Evolutionary conservation across 2,329 filamentous ascomycete species (phyloP).

Genomic region (Venturia asperata): DNA sequence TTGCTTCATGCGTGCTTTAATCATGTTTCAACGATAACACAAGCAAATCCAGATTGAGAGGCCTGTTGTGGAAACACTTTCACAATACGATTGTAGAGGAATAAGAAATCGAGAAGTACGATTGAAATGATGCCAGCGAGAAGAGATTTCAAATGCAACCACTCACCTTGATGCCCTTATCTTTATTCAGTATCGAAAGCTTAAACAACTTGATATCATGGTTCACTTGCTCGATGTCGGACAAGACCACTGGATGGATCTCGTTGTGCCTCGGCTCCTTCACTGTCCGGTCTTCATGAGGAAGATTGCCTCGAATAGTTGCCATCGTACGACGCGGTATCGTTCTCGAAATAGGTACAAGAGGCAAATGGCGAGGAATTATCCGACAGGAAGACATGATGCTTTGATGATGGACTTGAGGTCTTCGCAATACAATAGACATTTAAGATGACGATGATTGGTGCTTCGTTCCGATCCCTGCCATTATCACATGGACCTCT

Average conservation of each 20-base stretch:
- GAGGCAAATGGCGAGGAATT: neutral
- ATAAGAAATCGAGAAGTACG: neutral
- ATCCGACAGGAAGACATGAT: neutral
- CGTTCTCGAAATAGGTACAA: neutral
- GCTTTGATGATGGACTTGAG: neutral
- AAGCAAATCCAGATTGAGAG: no score
- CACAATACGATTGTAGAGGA: no score
- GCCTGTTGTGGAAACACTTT: no score
- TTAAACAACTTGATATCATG: conserved; percentile 60
- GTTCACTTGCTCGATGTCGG: conserved; percentile 58
- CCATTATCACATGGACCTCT: conserved; percentile 5
- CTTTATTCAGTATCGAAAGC: conserved; percentile 49
- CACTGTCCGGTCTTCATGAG: conserved; percentile 66
- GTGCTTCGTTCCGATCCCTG: no score
- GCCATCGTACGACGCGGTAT: conserved; percentile 11
- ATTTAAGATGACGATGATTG: neutral
- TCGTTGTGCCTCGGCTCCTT: conserved; percentile 62
- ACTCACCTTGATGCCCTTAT: conserved; percentile 43
- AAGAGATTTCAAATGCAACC: neutral
- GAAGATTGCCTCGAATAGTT: neutral
- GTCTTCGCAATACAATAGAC: neutral
- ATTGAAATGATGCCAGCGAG: neutral
- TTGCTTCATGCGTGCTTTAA: no score
- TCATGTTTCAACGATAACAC: no score
- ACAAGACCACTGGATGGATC: conserved; percentile 56